phyloP scores from a whole-genome alignment of 345 rosid species.

The Atalantia buxifolia region DNA sequence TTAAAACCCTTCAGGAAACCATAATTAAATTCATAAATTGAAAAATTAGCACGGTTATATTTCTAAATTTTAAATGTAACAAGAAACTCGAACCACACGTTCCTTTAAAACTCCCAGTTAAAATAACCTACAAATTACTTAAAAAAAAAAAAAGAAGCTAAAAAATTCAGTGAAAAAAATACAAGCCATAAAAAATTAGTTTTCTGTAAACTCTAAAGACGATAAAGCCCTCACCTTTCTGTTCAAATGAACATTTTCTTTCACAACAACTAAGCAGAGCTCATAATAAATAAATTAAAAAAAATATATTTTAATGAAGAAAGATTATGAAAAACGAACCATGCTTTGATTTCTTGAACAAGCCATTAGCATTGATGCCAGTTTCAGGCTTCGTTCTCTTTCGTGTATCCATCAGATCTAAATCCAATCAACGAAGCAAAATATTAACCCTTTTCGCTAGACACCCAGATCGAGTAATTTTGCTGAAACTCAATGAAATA shows the following conservation, averaged over 20 bases:
- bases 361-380: conserved; percentile 61
- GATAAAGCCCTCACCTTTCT: neutral
- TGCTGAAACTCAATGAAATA: neutral
- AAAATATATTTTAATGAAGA: neutral
- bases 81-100: neutral
- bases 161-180: neutral
- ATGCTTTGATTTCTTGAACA: conserved; percentile 61
- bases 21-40: neutral
- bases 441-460: neutral
- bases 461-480: neutral
- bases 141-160: no score
- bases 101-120: neutral
- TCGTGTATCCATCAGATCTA: conserved; percentile 62
- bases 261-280: neutral
- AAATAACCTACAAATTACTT: neutral
- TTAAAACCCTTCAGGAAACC: conserved; percentile 1
- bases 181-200: neutral
- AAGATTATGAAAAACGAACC: conserved; percentile 18
- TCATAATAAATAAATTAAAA: neutral
- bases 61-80: neutral
- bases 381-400: conserved; percentile 69
- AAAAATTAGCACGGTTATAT: neutral
- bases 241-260: neutral
- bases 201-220: neutral
- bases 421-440: conserved; percentile 18